Evolutionary conservation across 2,329 filamentous ascomycete species (phyloP).

Genomic region (Epichloe hybrida): DNA sequence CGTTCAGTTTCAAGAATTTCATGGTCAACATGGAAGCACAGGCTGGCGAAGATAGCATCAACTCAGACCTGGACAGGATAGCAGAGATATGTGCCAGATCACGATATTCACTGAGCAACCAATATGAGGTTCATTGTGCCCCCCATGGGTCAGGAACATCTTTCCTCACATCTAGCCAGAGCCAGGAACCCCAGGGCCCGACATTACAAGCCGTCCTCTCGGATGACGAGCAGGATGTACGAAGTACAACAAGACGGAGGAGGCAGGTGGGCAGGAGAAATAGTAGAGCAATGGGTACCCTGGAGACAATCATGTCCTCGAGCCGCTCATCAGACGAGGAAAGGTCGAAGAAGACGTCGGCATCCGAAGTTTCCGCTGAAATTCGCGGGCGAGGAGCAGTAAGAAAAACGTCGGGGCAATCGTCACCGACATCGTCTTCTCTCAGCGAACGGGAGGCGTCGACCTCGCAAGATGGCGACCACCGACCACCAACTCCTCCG

Average conservation of each 20-base stretch:
- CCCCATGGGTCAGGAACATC: constrained; percentile 45
- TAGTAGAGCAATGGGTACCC: constrained; percentile 45
- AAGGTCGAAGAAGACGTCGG: constrained; percentile 44
- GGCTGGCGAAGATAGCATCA: constrained; percentile 31
- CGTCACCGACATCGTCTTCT: constrained; percentile 19
- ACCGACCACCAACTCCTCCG: constrained; percentile 9
- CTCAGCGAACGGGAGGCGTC: constrained; percentile 16
- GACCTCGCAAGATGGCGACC: constrained; percentile 9
- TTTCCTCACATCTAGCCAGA: constrained; percentile 25
- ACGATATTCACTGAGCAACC: constrained; percentile 51
- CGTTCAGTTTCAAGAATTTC: constrained; percentile 52
- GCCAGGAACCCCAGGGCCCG: constrained; percentile 28
- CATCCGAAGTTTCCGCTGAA: constrained; percentile 40
- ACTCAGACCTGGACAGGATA: constrained; percentile 48
- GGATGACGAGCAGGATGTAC: constrained; percentile 37
- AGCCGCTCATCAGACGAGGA: constrained; percentile 52
- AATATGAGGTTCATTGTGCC: constrained; percentile 53
- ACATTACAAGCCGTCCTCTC: constrained; percentile 44
- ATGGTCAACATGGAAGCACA: constrained; percentile 40
- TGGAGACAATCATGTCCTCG: constrained; percentile 55
- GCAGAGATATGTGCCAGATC: constrained; percentile 54
- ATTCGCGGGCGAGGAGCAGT: constrained; percentile 34
- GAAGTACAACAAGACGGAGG: constrained; percentile 23
- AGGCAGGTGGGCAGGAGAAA: constrained; percentile 29
- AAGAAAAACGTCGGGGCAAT: constrained; percentile 21